These are phyloP conservation scores for Nakazawaea ambrosiae DNA, from an alignment of 805 yeast species.

Conservation along the genomic window DNA sequence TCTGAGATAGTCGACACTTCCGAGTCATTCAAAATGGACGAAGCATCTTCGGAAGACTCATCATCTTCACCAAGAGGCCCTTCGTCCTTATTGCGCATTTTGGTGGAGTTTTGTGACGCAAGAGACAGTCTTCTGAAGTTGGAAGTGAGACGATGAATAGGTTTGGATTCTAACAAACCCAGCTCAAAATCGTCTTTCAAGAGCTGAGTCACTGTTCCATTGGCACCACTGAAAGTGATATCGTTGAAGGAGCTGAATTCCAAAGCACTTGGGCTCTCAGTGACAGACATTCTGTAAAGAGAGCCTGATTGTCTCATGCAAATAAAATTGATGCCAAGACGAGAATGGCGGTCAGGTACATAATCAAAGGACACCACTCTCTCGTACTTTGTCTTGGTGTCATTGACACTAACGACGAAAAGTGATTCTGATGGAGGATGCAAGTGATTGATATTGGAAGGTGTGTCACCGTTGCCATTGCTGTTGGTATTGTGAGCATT, in stretches of 20 bases:
- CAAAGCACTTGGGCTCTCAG: slow-evolving; percentile 56
- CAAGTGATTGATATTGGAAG: slow-evolving; percentile 16
- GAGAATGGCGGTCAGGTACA: slow-evolving; percentile 42
- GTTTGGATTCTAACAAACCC: slow-evolving; percentile 13
- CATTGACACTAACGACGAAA: slow-evolving; percentile 72
- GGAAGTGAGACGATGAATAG: background rate
- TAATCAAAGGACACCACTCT: slow-evolving; percentile 84
- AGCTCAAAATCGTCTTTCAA: slow-evolving; percentile 26
- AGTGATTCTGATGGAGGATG: slow-evolving; percentile 40
- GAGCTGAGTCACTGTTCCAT: slow-evolving; percentile 43
- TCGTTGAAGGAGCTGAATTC: slow-evolving; percentile 67
- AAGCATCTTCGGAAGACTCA: slow-evolving; percentile 2
- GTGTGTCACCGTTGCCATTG: slow-evolving; percentile 7
- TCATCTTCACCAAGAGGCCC: background rate
- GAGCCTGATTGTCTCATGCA: slow-evolving; percentile 92
- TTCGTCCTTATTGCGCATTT: background rate
- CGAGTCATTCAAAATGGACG: background rate
- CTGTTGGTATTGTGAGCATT: slow-evolving; percentile 6
- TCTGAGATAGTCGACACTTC: background rate
- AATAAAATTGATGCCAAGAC: slow-evolving; percentile 57
- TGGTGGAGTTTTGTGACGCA: background rate
- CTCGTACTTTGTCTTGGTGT: slow-evolving; percentile 68
- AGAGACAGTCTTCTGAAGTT: background rate
- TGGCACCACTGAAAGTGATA: slow-evolving; percentile 50
- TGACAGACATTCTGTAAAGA: slow-evolving; percentile 70